Percentiles rank a stretch among this genome's conserved stretches.
Conservation (phyloP, 495 filamentous ascomycete genomes). For the Clohesyomyces aquaticus region DNA sequence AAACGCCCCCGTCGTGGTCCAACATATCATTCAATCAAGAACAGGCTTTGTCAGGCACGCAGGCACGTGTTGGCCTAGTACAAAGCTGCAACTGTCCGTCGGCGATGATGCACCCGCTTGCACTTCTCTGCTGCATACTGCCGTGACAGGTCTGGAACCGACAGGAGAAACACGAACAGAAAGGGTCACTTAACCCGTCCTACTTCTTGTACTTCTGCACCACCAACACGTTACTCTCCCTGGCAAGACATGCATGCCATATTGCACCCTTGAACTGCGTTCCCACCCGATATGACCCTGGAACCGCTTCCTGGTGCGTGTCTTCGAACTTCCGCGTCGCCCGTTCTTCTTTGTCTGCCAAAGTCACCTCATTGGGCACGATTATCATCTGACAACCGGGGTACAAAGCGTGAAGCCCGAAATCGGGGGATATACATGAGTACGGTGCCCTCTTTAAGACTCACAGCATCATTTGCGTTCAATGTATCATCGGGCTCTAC, state of each 20-base stretch:
- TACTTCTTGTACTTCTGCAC: slow-evolving; percentile 4
- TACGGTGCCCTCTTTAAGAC: slow-evolving; percentile 52
- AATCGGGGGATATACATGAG: slow-evolving; percentile 62
- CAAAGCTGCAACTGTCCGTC: slow-evolving; percentile 13
- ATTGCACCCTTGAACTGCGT: slow-evolving; percentile 22
- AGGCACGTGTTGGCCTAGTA: slow-evolving; percentile 6
- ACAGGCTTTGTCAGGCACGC: neutral
- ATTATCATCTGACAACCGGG: slow-evolving; percentile 55
- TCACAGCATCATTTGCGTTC: slow-evolving; percentile 49
- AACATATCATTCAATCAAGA: neutral
- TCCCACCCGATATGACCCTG: slow-evolving; percentile 4
- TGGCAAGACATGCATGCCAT: slow-evolving; percentile 34
- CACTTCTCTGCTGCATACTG: slow-evolving; percentile 17
- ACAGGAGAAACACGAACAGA: neutral
- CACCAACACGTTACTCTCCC: slow-evolving; percentile 26
- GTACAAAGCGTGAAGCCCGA: slow-evolving; percentile 58
- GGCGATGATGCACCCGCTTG: slow-evolving; percentile 19
- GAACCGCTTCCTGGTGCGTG: slow-evolving; percentile 1
- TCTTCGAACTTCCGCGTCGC: slow-evolving; percentile 49
- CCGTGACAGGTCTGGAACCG: slow-evolving; percentile 8
- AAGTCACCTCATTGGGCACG: slow-evolving; percentile 54
- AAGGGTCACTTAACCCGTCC: neutral
- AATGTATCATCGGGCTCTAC: slow-evolving; percentile 47
- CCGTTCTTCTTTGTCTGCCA: slow-evolving; percentile 52
- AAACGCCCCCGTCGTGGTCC: neutral